Percentiles rank a stretch among this genome's conserved stretches.
Conservation (phyloP, 805 yeast species). For the Candida coquimbonensis region DNA sequence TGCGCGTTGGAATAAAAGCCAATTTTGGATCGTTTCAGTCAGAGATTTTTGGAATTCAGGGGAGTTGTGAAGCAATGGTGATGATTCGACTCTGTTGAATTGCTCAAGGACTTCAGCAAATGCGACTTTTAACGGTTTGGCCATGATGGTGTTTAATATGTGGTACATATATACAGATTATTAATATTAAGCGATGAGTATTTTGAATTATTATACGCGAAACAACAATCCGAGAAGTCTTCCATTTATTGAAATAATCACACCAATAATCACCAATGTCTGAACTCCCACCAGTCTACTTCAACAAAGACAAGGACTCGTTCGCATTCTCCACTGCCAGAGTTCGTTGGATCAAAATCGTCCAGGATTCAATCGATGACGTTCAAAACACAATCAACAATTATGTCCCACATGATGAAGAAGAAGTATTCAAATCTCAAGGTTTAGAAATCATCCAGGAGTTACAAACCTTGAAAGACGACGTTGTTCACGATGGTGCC, state of each 20-base stretch:
- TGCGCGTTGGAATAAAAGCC: constrained; percentile 42
- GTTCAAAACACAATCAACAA: constrained; percentile 30
- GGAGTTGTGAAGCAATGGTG: constrained; percentile 35
- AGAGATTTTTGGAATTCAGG: constrained; percentile 33
- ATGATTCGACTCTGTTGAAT: constrained; percentile 2
- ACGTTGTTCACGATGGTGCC: constrained; percentile 34
- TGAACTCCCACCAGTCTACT: constrained; percentile 35
- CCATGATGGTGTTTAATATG: background rate
- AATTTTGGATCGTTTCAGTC: constrained; percentile 30
- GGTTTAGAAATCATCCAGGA: constrained; percentile 38
- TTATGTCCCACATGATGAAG: constrained; percentile 8
- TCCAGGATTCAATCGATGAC: constrained; percentile 64
- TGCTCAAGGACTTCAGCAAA: constrained; percentile 1
- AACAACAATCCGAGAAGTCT: background rate
- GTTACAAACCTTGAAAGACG: constrained; percentile 37
- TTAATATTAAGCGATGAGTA: too few species aligned
- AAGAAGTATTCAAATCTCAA: constrained; percentile 25
- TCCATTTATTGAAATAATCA: background rate
- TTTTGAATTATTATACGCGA: background rate
- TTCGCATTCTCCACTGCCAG: constrained; percentile 79
- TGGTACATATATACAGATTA: background rate
- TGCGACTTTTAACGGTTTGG: constrained; percentile 2
- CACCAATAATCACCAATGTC: background rate
- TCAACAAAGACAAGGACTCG: constrained; percentile 62
- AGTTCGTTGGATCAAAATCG: constrained; percentile 82